Evolutionary conservation across 768 basidiomycete species (phyloP).

Genomic region (Hericium rajendrae): DNA sequence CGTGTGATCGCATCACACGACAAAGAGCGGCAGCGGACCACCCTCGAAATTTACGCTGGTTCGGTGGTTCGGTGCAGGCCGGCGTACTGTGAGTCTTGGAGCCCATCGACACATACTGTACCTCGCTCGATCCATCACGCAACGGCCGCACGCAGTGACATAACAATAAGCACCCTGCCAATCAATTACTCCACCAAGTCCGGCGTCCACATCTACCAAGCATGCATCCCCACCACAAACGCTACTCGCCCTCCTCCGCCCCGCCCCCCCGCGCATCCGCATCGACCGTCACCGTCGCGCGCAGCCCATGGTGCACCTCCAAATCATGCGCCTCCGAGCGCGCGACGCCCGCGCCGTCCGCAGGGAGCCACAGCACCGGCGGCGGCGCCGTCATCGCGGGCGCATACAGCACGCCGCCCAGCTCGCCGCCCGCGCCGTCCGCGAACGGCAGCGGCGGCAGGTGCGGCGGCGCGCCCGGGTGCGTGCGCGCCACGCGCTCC

Average conservation of each 20-base stretch:
- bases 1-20: no score
- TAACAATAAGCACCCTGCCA: no score
- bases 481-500: slow-evolving; percentile 66
- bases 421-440: slow-evolving; percentile 62
- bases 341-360: slow-evolving; percentile 66
- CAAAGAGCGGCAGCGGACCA: no score
- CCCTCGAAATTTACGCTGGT: no score
- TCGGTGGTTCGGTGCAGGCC: no score
- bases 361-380: slow-evolving; percentile 80
- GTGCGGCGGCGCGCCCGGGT: slow-evolving; percentile 68
- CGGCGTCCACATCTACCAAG: no score
- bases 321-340: slow-evolving; percentile 69
- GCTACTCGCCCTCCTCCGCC: slow-evolving; percentile 24
- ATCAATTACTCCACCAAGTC: no score
- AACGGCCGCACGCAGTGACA: no score
- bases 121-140: no score
- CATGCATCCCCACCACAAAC: no score
- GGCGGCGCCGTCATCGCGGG: slow-evolving; percentile 71
- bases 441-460: slow-evolving; percentile 60
- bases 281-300: slow-evolving; percentile 65
- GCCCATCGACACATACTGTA: no score
- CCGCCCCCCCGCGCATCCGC: slow-evolving; percentile 28
- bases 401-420: slow-evolving; percentile 71
- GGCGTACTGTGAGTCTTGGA: no score
- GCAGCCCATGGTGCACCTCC: slow-evolving; percentile 61